phyloP scores from a whole-genome alignment of 208 protist genomes.

The Leishmania braziliensis region DNA sequence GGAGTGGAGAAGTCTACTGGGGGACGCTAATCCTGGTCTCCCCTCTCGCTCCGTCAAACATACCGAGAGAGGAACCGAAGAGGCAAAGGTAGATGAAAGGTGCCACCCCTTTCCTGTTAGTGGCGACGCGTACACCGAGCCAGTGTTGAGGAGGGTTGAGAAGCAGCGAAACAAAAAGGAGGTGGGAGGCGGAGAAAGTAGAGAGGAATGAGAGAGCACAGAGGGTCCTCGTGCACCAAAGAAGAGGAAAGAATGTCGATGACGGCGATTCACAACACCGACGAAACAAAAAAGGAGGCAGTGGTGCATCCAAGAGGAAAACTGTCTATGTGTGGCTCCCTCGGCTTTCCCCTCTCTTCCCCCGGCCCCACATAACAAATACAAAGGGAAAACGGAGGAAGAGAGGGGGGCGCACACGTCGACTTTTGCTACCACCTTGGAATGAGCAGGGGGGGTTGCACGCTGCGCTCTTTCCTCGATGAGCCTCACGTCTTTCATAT shows the following conservation, averaged over 20 bases:
- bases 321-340: not conserved
- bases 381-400: not conserved
- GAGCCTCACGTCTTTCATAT: not conserved
- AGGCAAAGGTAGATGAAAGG: not conserved
- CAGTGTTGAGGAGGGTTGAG: not conserved
- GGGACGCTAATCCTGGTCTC: not conserved
- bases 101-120: slow-evolving; percentile 3
- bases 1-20: not conserved
- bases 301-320: not conserved
- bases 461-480: not conserved
- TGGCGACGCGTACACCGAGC: not conserved
- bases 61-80: not conserved
- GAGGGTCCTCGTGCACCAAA: not conserved
- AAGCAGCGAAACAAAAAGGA: not conserved
- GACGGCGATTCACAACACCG: not conserved
- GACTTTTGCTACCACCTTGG: not conserved
- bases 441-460: not conserved
- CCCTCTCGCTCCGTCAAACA: not conserved
- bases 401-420: not conserved
- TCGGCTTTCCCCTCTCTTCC: not conserved
- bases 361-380: not conserved
- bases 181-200: not conserved
- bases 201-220: not conserved
- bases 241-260: not conserved
- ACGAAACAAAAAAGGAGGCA: slow-evolving; percentile 15